Evolutionary conservation across 1,284 basidiomycete species (phyloP), one percentile per base, ranked within the genome.

Genomic region (Ganoderma leucocontextum): DNA sequence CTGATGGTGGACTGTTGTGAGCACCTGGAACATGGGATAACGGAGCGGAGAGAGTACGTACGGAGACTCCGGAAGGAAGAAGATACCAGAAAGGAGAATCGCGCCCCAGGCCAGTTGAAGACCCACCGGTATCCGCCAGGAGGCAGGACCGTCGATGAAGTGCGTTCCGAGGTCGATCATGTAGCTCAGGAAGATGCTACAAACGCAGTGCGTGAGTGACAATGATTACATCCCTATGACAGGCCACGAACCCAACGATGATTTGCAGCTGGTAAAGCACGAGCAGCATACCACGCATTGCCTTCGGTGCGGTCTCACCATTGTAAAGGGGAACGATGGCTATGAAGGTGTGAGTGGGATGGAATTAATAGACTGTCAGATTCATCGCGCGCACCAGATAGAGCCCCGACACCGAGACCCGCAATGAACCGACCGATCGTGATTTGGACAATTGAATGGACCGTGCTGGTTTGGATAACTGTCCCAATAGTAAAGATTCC

Each of bases 61-160:
- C 88, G 90, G 91, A n/a, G 91, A 94, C 78, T 95, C 93, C 0
- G 93, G 93, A 0, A 95, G 82, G 83, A 92, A 90, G 76, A 91
- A 85, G 38, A 92, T 88, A 13, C 92, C 92, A 17, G 87, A 87
- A 38, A 91, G 83, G 39, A 93, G 80, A 60, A 91, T 84, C 10
- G 90, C 73, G 49, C 91, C 92, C 87, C 90, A 91, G 22, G 87
- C 73, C 74, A 92, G 80, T 75, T 93, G 91, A 2, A 93, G 79
- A 13, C 90, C 91, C 35, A 91, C 85, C 4, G 90, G 91, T 35
- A 91, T 82, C 35, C 90, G 84, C 92, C 92, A 95, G 0, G 90
- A 92, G 0, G 88, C 90, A 2, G 89, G 87, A 68, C 82, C 85
- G 1, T 77, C 68, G 66, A 92, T 79, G n/a, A 75, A 72, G 75